phyloP scores from a whole-genome alignment of 2,329 filamentous ascomycete species.

The Xylariaceae sp. region DNA sequence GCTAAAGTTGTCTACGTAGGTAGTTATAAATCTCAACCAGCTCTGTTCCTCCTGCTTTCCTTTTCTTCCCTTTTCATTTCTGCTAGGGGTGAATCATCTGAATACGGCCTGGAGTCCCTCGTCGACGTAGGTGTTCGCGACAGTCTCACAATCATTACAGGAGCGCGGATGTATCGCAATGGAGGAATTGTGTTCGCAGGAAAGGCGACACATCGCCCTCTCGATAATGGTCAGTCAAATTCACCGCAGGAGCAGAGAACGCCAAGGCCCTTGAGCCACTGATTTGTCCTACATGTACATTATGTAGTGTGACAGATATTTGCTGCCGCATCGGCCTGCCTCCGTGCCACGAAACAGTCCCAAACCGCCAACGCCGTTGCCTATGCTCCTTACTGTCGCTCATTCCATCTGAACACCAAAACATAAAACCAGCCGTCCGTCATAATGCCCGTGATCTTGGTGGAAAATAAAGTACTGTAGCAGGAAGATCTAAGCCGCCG shows the following conservation, averaged over 20 bases:
- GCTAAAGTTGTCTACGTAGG: too few species aligned
- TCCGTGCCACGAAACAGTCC: constrained; percentile 7
- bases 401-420: constrained; percentile 28
- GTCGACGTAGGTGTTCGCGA: too few species aligned
- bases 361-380: constrained; percentile 30
- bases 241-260: constrained; percentile 3
- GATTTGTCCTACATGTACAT: constrained; percentile 6
- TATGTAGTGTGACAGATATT: constrained; percentile 10
- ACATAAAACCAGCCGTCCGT: constrained; percentile 27
- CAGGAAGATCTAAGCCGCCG: constrained; percentile 30
- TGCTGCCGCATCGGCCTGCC: constrained; percentile 17
- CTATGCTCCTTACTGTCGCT: constrained; percentile 19
- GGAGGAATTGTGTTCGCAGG: background rate
- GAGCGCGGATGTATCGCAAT: background rate
- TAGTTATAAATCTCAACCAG: too few species aligned
- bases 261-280: constrained; percentile 7
- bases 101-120: too few species aligned
- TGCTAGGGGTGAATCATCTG: too few species aligned
- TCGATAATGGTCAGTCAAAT: constrained; percentile 3
- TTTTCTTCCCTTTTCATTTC: too few species aligned
- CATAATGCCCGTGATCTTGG: constrained; percentile 24
- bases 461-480: constrained; percentile 11
- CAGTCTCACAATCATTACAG: background rate
- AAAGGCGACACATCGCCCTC: constrained; percentile 1
- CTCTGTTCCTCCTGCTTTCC: too few species aligned